These are phyloP conservation scores for Globisporangium barbulae DNA, from an alignment of 352 stramenopile species.

Conservation along the genomic window DNA sequence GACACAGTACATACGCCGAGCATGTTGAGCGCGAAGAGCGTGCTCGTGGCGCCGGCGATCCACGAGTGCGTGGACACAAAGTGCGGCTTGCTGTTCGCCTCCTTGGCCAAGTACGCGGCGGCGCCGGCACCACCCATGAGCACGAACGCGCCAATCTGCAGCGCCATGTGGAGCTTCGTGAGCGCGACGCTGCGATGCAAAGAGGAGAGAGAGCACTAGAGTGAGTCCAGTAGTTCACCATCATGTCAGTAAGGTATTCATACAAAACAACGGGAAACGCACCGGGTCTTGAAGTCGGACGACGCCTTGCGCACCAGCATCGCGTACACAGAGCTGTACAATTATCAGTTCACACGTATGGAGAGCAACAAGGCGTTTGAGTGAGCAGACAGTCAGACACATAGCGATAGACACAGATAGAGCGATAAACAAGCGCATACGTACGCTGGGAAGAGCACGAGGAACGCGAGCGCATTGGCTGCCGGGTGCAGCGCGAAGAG, in stretches of 20 bases:
- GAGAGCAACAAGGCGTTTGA: background rate
- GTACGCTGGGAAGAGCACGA: constrained; percentile 58
- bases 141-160: constrained; percentile 47
- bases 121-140: constrained; percentile 37
- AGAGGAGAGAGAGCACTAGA: background rate
- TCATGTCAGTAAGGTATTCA: background rate
- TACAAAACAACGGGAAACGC: background rate
- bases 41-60: constrained; percentile 40
- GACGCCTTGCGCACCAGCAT: constrained; percentile 57
- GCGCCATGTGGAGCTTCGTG: constrained; percentile 47
- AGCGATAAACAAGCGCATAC: background rate
- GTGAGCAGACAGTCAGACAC: background rate
- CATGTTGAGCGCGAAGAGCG: constrained; percentile 52
- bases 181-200: constrained; percentile 26
- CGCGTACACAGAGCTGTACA: constrained; percentile 40
- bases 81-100: constrained; percentile 52
- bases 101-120: constrained; percentile 56
- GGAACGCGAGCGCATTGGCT: constrained; percentile 54
- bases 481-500: constrained; percentile 65
- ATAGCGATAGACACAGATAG: background rate
- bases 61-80: constrained; percentile 76
- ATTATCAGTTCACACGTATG: background rate
- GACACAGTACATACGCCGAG: constrained; percentile 34
- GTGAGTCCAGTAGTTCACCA: background rate
- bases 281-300: constrained; percentile 46